phyloP scores from a whole-genome alignment of 2,329 filamentous ascomycete genomes.

The Diplocarpon rosae region DNA sequence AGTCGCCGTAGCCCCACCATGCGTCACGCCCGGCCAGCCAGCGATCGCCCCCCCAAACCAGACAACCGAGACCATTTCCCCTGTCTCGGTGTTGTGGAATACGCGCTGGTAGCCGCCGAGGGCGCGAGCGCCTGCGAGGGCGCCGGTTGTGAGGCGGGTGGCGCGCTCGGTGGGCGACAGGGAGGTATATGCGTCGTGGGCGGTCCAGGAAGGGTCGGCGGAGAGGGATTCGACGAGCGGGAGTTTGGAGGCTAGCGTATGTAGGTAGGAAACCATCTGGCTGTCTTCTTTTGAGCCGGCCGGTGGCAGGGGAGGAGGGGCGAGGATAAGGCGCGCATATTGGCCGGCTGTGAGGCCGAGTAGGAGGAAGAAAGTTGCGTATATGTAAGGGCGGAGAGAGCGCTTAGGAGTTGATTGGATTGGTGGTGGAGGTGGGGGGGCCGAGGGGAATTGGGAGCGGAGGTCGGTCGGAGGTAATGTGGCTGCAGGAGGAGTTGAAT shows the following conservation, averaged over 20 bases:
- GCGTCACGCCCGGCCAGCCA: conserved; percentile 62
- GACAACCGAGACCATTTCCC: conserved; percentile 51
- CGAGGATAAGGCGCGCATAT: conserved; percentile 31
- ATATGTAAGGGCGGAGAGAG: conserved; percentile 25
- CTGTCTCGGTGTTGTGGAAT: conserved; percentile 49
- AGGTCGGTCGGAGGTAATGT: conserved; percentile 12
- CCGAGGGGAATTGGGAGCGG: conserved; percentile 21
- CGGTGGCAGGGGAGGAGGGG: conserved; percentile 33
- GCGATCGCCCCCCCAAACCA: conserved; percentile 53
- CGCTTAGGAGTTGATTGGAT: conserved; percentile 14
- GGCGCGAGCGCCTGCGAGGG: conserved; percentile 33
- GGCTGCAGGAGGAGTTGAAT: conserved; percentile 7
- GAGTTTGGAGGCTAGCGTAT: conserved; percentile 33
- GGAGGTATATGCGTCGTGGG: conserved; percentile 34
- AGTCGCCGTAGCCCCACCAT: conserved; percentile 60
- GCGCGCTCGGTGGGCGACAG: conserved; percentile 10
- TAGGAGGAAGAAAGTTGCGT: conserved; percentile 30
- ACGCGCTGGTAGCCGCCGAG: conserved; percentile 44
- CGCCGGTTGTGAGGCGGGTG: conserved; percentile 32
- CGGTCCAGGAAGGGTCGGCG: conserved; percentile 32
- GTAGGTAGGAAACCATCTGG: conserved; percentile 32
- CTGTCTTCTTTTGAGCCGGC: conserved; percentile 33
- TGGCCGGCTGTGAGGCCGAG: conserved; percentile 32
- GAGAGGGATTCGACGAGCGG: conserved; percentile 37
- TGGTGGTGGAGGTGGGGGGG: conserved; percentile 4